Evolutionary conservation across 805 yeast species (phyloP), one percentile per base, ranked within the genome.

Genomic region (Pichia cabralensis): DNA sequence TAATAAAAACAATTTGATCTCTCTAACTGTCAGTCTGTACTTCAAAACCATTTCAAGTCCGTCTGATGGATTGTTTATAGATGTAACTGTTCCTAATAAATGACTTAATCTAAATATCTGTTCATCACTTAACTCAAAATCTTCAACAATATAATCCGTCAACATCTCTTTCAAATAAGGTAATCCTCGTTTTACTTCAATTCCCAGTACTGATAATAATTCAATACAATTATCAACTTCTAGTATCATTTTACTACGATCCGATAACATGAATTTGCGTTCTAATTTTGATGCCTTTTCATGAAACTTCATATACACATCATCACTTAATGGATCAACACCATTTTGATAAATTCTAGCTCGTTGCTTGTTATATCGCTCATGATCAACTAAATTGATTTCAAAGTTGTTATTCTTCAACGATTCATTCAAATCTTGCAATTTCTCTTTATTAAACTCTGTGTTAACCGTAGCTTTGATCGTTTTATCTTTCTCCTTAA

Each of bases 231-330:
- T 66, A 34, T 77, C 84, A 21, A 74, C 71, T 46, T 80, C 89
- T 8, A 60, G 52, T 31, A 67, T 57, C 28, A 75, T 60, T 36
- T 68, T 64, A 31, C 64, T 69, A 18, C 70, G 59, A 43, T 80
- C 88, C 2, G 67, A 58, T 23, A 61, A 62, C 20, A 64, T 57
- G 70, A 78, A 74, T 30, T 71, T 64, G 39, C 67, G 67, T 52
- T 82, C 94, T 34, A 76, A 77, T 36, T 70, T 70, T 42, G 69
- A 71, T 74, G 79, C 71, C 26, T 69, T 63, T 27, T 65, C 64
- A 54, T 80, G 88, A 45, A 65, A 71, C 11, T 58, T 41, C 21
- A 52, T 46, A 49, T 60, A 76, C 11, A 59, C 14, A 1, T 50
- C 44, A 49, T 74, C 80, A 1, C 53, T 45, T 31, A 81, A 55